Evolutionary conservation across 257 asterid genomes (phyloP).

Genomic region (Solanum ossicruentum): DNA sequence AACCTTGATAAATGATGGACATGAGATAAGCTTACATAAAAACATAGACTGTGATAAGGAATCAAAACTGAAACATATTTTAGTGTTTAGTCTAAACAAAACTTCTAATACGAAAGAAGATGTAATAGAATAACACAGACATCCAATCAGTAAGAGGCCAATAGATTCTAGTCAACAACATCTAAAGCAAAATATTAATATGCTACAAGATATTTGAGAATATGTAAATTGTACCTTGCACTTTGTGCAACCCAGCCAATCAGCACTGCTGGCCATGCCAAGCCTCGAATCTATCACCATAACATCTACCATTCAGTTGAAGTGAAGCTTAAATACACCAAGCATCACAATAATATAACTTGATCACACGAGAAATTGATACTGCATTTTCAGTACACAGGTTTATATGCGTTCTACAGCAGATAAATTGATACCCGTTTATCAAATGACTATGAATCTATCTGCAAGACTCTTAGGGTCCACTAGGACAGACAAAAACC

Average conservation of each 20-base stretch:
- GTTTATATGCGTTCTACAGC: background rate
- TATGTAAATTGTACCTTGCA: constrained; percentile 42
- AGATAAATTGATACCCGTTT: background rate
- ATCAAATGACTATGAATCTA: background rate
- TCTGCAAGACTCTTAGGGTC: background rate
- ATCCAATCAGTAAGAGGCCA: background rate
- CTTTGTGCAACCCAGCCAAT: constrained; percentile 99
- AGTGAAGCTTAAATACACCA: background rate
- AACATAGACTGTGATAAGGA: background rate
- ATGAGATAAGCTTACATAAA: background rate
- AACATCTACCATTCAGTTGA: background rate
- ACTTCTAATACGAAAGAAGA: background rate
- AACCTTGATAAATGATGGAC: background rate
- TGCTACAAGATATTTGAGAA: background rate
- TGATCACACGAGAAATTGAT: background rate
- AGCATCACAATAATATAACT: background rate
- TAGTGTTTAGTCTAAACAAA: background rate
- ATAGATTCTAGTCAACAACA: background rate
- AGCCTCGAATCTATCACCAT: constrained; percentile 70
- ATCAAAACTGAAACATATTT: background rate
- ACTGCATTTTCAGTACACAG: background rate
- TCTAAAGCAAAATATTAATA: background rate
- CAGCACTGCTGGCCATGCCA: constrained; percentile 91
- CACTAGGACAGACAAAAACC: background rate
- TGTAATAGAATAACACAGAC: background rate